Conservation (phyloP, 805 yeast species). For the Metschnikowia santaceciliae region DNA sequence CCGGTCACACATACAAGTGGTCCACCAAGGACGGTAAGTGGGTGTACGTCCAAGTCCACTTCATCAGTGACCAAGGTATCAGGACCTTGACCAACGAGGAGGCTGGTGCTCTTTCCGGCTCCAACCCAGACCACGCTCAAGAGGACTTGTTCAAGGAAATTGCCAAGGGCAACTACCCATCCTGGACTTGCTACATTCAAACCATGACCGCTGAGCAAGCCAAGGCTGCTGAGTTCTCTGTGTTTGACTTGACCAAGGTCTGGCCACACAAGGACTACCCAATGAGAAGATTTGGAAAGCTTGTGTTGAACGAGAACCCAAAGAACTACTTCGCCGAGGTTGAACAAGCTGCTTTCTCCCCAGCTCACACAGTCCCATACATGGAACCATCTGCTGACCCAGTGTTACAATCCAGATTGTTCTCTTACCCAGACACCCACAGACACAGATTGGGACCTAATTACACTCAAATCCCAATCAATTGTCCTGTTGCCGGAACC, state of each 20-base stretch:
- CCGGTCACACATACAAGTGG: constrained; percentile 85
- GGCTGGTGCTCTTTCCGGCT: constrained; percentile 64
- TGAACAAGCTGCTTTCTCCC: constrained; percentile 83
- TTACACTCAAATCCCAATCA: constrained; percentile 83
- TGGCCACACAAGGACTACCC: constrained; percentile 92
- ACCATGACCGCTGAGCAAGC: constrained; percentile 84
- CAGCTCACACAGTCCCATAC: constrained; percentile 81
- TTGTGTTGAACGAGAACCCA: constrained; percentile 78
- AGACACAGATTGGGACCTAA: constrained; percentile 77
- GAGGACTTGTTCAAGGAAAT: constrained; percentile 76
- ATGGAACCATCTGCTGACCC: constrained; percentile 83
- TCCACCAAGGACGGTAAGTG: constrained; percentile 70
- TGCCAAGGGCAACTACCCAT: constrained; percentile 71
- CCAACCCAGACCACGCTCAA: constrained; percentile 79
- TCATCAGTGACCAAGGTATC: constrained; percentile 61
- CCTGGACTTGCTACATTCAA: constrained; percentile 84
- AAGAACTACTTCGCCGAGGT: constrained; percentile 83
- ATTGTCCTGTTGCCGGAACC: constrained; percentile 59
- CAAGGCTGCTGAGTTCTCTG: constrained; percentile 69
- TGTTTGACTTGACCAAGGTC: constrained; percentile 85
- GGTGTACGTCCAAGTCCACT: constrained; percentile 76
- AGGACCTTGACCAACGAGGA: constrained; percentile 56
- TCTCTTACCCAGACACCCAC: constrained; percentile 82
- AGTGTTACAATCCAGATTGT: constrained; percentile 75
- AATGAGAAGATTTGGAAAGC: constrained; percentile 77